phyloP scores from a whole-genome alignment of 352 stramenopile species.

The Elongisporangium prolatum region DNA sequence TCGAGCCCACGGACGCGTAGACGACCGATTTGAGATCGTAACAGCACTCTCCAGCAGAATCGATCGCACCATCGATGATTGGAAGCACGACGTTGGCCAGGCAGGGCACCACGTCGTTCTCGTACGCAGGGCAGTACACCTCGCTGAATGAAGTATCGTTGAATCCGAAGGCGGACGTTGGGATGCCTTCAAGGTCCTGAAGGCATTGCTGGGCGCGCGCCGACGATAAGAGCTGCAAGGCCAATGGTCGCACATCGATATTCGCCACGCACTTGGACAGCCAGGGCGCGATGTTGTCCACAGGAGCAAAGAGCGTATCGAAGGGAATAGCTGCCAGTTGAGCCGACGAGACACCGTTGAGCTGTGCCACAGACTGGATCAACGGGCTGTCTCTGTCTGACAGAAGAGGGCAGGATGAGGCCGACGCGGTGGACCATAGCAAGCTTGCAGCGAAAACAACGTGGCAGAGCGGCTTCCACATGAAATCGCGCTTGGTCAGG shows the following conservation, averaged over 20 bases:
- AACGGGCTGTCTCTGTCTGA: background rate
- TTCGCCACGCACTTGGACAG: conserved; percentile 9
- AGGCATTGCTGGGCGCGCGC: background rate
- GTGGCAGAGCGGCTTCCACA: background rate
- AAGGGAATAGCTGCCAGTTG: conserved; percentile 2
- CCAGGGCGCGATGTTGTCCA: conserved; percentile 4
- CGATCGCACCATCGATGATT: background rate
- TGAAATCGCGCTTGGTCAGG: background rate
- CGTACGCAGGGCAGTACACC: conserved; percentile 1
- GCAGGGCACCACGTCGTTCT: conserved; percentile 3
- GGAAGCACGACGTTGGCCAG: conserved; percentile 4
- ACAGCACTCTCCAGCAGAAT: background rate
- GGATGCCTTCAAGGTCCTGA: conserved; percentile 1
- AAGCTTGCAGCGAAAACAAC: background rate
- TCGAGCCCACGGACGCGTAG: background rate
- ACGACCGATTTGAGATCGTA: background rate
- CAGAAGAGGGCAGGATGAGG: background rate
- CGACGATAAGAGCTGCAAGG: background rate
- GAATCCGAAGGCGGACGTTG: background rate
- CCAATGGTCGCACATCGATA: background rate
- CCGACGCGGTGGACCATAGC: background rate
- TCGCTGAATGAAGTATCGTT: conserved; percentile 4
- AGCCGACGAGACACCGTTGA: conserved; percentile 2
- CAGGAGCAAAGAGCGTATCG: background rate
- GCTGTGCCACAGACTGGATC: background rate